These are phyloP conservation scores for Didymellaceae sp. DNA, from an alignment of 2,329 filamentous ascomycete species.

Conservation along the genomic window DNA sequence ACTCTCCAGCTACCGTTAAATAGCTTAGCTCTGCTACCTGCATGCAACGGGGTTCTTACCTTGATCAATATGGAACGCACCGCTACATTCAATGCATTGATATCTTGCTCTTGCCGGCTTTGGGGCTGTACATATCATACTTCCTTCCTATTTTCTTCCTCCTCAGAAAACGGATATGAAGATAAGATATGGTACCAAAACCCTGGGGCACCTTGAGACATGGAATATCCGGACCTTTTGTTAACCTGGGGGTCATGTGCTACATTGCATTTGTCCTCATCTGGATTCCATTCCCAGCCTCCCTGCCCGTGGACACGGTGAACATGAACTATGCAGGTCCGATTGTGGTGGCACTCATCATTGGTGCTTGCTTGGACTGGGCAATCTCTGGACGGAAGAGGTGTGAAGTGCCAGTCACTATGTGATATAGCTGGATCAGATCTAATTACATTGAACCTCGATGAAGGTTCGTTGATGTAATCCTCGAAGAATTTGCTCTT, in stretches of 20 bases:
- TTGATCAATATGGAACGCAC: constrained; percentile 41
- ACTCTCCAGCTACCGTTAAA: constrained; percentile 35
- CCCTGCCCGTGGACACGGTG: constrained; percentile 35
- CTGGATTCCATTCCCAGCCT: constrained; percentile 41
- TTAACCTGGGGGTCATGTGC: constrained; percentile 36
- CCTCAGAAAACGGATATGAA: constrained; percentile 4
- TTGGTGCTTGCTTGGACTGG: constrained; percentile 33
- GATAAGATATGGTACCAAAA: background rate
- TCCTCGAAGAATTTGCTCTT: too few species aligned
- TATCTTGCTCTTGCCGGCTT: constrained; percentile 41
- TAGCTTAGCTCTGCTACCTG: constrained; percentile 32
- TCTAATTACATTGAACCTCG: too few species aligned
- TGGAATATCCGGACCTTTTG: constrained; percentile 29
- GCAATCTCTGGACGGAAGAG: constrained; percentile 25
- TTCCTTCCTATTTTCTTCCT: constrained; percentile 41
- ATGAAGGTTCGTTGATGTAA: too few species aligned
- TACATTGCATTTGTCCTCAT: constrained; percentile 35
- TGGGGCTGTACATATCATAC: constrained; percentile 44
- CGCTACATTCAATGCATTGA: constrained; percentile 47
- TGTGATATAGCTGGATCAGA: too few species aligned
- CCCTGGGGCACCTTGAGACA: constrained; percentile 39
- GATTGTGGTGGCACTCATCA: constrained; percentile 33
- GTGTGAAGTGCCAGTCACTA: constrained; percentile 15
- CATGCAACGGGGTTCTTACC: constrained; percentile 40
- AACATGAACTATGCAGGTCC: constrained; percentile 45